Conservation (phyloP, 768 basidiomycete genomes). For the Royoungia palumana region DNA sequence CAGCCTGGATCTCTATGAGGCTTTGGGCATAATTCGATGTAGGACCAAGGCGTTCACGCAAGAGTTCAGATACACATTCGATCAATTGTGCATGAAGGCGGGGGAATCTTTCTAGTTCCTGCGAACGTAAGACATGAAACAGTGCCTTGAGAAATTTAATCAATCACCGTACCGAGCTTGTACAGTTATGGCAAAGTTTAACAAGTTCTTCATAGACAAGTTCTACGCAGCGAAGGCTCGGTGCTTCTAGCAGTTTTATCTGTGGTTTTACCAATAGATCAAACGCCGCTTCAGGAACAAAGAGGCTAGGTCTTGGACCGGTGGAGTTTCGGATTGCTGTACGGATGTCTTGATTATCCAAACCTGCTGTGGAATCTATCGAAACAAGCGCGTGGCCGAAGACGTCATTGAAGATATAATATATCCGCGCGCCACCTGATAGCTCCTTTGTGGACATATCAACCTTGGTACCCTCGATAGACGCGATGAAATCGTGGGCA, state of each 20-base stretch:
- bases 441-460: constrained; percentile 98
- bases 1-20: constrained; percentile 94
- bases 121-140: constrained; percentile 13
- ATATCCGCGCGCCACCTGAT: constrained; percentile 95
- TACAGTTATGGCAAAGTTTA: constrained; percentile 99
- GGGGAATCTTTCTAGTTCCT: constrained; percentile 97
- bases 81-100: constrained; percentile 88
- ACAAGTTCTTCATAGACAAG: constrained; percentile 98
- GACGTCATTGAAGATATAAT: constrained; percentile 99
- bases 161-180: constrained; percentile 63
- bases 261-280: constrained; percentile 97
- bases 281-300: constrained; percentile 96
- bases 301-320: constrained; percentile 91
- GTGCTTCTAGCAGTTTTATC: constrained; percentile 92
- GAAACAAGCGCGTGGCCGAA: constrained; percentile 89
- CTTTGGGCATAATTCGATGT: constrained; percentile 96
- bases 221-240: constrained; percentile 93
- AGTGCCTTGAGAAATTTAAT: background rate
- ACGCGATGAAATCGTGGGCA: constrained; percentile 93
- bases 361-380: constrained; percentile 87
- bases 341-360: constrained; percentile 92
- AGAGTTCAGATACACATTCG: constrained; percentile 93
- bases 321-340: constrained; percentile 99
- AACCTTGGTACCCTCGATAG: constrained; percentile 94
- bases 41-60: constrained; percentile 92